phyloP scores from a whole-genome alignment of 148 eudicot species.

The Heliosperma pusillum region DNA sequence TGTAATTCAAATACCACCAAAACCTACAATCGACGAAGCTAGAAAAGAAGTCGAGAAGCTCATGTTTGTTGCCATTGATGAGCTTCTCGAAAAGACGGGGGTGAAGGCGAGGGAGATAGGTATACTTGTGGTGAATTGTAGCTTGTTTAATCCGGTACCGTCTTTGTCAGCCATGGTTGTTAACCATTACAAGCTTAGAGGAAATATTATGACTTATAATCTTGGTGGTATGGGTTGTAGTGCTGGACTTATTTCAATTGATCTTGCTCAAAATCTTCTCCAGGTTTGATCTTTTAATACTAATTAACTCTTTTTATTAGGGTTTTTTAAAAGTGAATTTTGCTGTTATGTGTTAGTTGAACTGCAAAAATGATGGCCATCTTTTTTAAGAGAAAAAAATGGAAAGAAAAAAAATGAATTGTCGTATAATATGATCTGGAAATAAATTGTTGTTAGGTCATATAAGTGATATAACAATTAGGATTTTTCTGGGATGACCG shows the following conservation, averaged over 20 bases:
- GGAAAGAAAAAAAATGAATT: too few relatives aligned
- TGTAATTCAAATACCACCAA: conserved; percentile 26
- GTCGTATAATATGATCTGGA: too few relatives aligned
- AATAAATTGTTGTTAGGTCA: too few relatives aligned
- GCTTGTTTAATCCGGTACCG: conserved; percentile 38
- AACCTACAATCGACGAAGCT: conserved; percentile 23
- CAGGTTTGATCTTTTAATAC: conserved; percentile 22
- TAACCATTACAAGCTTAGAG: conserved; percentile 39
- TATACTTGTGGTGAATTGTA: conserved; percentile 36
- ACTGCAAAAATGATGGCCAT: too few relatives aligned
- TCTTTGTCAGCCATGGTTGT: conserved; percentile 40
- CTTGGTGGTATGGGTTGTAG: conserved; percentile 50
- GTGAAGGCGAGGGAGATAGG: conserved; percentile 28
- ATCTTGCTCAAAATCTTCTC: conserved; percentile 38
- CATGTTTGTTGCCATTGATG: conserved; percentile 36
- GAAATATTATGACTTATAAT: conserved; percentile 32
- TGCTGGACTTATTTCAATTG: conserved; percentile 38
- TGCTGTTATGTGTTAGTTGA: too few relatives aligned
- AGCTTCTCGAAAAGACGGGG: conserved; percentile 31
- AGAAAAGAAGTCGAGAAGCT: conserved; percentile 33
- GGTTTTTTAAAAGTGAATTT: too few relatives aligned
- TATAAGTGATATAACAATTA: too few relatives aligned
- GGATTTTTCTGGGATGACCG: too few relatives aligned
- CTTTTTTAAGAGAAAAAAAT: too few relatives aligned
- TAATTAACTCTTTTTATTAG: too few relatives aligned